Conservation (phyloP, 805 yeast genomes). For the Saturnispora serradocipensis region DNA sequence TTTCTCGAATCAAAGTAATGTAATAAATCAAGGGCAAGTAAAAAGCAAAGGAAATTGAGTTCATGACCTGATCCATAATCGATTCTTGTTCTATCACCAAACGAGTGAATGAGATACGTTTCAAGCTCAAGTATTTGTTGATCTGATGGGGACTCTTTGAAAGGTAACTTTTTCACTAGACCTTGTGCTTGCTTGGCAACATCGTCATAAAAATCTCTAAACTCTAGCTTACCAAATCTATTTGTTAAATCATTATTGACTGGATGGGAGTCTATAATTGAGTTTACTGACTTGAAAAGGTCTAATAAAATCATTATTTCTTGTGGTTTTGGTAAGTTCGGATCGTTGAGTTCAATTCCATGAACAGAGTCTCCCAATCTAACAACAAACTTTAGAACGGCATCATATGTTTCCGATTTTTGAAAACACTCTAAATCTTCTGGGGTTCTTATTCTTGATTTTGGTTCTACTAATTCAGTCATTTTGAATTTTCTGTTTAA, state of each 20-base stretch:
- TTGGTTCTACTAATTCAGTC: slow-evolving; percentile 13
- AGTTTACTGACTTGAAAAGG: slow-evolving; percentile 38
- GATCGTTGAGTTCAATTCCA: slow-evolving; percentile 25
- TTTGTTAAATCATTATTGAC: slow-evolving; percentile 59
- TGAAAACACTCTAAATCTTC: slow-evolving; percentile 60
- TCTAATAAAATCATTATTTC: slow-evolving; percentile 25
- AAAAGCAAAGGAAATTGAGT: slow-evolving; percentile 65
- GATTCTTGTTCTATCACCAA: slow-evolving; percentile 78
- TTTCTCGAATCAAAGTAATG: slow-evolving; percentile 30
- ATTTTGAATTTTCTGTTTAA: neutral
- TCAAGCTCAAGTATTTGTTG: slow-evolving; percentile 37
- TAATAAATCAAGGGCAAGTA: slow-evolving; percentile 44
- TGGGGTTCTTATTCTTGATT: slow-evolving; percentile 18
- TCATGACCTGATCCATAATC: slow-evolving; percentile 99
- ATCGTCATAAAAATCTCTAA: slow-evolving; percentile 72
- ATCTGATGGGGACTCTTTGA: slow-evolving; percentile 9
- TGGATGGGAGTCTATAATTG: slow-evolving; percentile 48
- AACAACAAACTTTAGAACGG: slow-evolving; percentile 45
- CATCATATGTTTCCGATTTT: slow-evolving; percentile 38
- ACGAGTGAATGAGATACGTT: slow-evolving; percentile 58
- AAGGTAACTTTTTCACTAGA: slow-evolving; percentile 16
- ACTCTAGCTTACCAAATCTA: slow-evolving; percentile 88
- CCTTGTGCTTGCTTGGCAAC: slow-evolving; percentile 26
- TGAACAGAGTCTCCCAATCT: slow-evolving; percentile 54
- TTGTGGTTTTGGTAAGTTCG: slow-evolving; percentile 12